Conservation (phyloP, 371 early-diverging fungal species). For the Neoconidiobolus thromboides region DNA sequence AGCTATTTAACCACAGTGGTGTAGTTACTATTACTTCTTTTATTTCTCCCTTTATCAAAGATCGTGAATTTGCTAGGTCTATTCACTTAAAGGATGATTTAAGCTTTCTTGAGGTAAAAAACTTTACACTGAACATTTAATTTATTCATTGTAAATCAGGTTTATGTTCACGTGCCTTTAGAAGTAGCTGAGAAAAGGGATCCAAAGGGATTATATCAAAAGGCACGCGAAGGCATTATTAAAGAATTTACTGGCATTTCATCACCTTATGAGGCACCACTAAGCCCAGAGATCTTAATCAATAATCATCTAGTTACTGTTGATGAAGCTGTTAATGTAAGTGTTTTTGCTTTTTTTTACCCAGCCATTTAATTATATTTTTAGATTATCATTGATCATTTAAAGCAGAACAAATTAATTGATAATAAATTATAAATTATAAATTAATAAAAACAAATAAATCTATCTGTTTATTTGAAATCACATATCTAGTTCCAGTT, state of each 20-base stretch:
- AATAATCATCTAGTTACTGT: slow-evolving; percentile 49
- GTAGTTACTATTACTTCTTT: slow-evolving; percentile 70
- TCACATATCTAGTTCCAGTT: no score
- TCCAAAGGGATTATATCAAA: slow-evolving; percentile 91
- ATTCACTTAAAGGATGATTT: slow-evolving; percentile 56
- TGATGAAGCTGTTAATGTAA: slow-evolving; percentile 34
- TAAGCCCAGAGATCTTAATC: slow-evolving; percentile 65
- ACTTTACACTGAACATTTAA: slow-evolving; percentile 7
- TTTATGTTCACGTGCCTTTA: slow-evolving; percentile 72
- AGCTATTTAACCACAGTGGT: slow-evolving; percentile 74
- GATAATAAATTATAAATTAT: no score
- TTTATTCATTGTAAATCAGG: slow-evolving; percentile 14
- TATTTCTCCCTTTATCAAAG: slow-evolving; percentile 70
- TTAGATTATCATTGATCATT: no score
- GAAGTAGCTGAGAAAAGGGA: slow-evolving; percentile 77
- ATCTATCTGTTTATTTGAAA: no score
- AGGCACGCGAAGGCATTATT: slow-evolving; percentile 80
- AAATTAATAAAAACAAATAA: no score
- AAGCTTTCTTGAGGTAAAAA: slow-evolving; percentile 50
- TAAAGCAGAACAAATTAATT: no score
- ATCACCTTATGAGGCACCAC: slow-evolving; percentile 80
- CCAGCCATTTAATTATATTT: no score
- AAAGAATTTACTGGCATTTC: slow-evolving; percentile 89
- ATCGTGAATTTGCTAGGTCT: slow-evolving; percentile 60
- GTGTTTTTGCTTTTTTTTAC: neutral